Evolutionary conservation across 805 yeast genomes (phyloP).

Genomic region (Wickerhamiella galacta): DNA sequence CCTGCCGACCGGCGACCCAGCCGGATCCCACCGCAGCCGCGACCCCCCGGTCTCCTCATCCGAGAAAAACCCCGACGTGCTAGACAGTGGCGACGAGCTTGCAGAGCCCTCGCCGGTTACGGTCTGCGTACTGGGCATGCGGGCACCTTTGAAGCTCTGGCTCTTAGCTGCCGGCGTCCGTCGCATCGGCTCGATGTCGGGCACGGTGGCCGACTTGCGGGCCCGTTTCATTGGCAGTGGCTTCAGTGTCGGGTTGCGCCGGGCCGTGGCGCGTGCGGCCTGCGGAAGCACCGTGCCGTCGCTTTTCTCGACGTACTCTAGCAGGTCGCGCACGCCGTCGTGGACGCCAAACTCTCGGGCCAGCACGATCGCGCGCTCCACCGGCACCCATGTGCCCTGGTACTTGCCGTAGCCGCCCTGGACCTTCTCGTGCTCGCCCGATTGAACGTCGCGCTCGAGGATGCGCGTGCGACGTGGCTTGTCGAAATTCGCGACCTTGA

Average conservation of each 20-base stretch:
- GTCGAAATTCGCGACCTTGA: constrained; percentile 86
- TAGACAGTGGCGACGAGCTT: constrained; percentile 10
- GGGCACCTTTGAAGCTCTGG: constrained; percentile 2
- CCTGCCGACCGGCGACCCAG: not conserved
- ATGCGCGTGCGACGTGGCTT: constrained; percentile 88
- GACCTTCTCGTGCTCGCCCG: constrained; percentile 54
- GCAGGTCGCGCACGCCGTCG: constrained; percentile 44
- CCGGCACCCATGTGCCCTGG: constrained; percentile 45
- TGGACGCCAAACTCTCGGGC: constrained; percentile 50
- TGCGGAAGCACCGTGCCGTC: constrained; percentile 25
- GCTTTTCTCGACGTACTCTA: constrained; percentile 39
- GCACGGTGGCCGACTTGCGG: constrained; percentile 9
- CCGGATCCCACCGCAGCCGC: not conserved
- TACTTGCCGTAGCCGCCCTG: constrained; percentile 63
- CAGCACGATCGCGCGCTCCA: constrained; percentile 52
- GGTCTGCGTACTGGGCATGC: not conserved
- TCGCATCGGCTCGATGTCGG: constrained; percentile 5
- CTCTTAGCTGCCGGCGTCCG: constrained; percentile 4
- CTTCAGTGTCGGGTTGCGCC: constrained; percentile 6
- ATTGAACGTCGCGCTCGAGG: constrained; percentile 83
- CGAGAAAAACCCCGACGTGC: constrained; percentile 10
- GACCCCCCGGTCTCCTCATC: constrained; percentile 7
- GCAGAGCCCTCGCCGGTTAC: constrained; percentile 1
- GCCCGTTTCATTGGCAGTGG: constrained; percentile 12
- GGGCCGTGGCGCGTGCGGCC: not conserved